These are phyloP conservation scores for Lachancea dasiensis DNA, from an alignment of 805 yeast species.

Conservation along the genomic window DNA sequence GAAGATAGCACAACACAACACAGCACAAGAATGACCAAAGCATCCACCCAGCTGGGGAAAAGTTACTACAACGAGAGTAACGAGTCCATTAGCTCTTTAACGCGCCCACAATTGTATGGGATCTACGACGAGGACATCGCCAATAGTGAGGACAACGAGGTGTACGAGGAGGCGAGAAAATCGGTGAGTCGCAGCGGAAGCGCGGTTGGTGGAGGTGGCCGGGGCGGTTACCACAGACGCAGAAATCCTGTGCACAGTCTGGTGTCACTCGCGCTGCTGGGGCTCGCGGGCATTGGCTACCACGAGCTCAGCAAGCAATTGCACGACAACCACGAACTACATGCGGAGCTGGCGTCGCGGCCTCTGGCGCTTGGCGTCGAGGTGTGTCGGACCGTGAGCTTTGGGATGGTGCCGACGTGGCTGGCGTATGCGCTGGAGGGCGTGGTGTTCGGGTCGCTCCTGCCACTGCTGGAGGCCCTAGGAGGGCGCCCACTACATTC, in stretches of 20 bases:
- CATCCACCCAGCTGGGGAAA: constrained; percentile 4
- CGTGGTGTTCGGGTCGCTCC: constrained; percentile 47
- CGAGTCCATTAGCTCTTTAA: constrained; percentile 41
- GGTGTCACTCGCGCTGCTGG: constrained; percentile 24
- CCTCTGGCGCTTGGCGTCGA: constrained; percentile 37
- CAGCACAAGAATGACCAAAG: constrained; percentile 8
- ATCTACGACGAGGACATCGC: constrained; percentile 41
- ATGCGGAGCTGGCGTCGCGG: constrained; percentile 36
- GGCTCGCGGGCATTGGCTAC: constrained; percentile 46
- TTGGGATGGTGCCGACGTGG: constrained; percentile 22
- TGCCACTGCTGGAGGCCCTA: constrained; percentile 38
- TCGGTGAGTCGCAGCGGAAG: constrained; percentile 12
- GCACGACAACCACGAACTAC: constrained; percentile 44
- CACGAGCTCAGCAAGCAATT: constrained; percentile 48
- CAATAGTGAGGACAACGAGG: constrained; percentile 27
- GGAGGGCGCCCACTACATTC: constrained; percentile 12
- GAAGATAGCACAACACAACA: background rate
- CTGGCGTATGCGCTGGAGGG: constrained; percentile 45
- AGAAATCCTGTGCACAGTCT: constrained; percentile 7
- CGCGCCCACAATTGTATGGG: constrained; percentile 46
- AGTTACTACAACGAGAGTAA: constrained; percentile 12
- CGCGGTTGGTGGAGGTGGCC: too few relatives aligned
- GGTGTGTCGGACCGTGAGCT: constrained; percentile 18
- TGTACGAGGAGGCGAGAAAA: constrained; percentile 30
- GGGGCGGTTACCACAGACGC: too few relatives aligned